A percentile compares a stretch with the other conserved stretches of the same genome.
Conservation (phyloP, 805 yeast species). For the Cyberlindnera petersonii region DNA sequence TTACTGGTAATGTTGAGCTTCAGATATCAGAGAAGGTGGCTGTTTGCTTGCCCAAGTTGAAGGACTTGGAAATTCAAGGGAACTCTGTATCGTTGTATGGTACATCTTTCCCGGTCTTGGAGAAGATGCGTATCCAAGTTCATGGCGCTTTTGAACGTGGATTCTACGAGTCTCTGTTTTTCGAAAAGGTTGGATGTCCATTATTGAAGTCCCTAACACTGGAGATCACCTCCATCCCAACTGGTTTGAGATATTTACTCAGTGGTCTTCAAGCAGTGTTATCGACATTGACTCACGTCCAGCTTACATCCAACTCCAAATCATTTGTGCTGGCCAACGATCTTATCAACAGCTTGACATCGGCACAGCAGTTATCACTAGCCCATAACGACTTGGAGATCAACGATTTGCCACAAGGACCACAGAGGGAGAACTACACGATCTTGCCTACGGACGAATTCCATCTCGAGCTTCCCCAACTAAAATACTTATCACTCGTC, state of each 20-base stretch:
- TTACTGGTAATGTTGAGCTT: constrained; percentile 13
- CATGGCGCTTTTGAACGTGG: constrained; percentile 21
- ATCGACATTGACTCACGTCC: neutral
- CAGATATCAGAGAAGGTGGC: constrained; percentile 1
- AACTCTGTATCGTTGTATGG: constrained; percentile 18
- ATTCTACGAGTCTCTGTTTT: constrained; percentile 13
- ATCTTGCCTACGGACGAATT: constrained; percentile 1
- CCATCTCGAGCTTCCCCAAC: constrained; percentile 3
- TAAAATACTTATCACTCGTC: constrained; percentile 5
- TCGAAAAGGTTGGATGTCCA: constrained; percentile 14
- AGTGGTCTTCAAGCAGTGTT: neutral
- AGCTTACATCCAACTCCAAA: constrained; percentile 9
- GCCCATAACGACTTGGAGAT: constrained; percentile 13
- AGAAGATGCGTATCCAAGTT: constrained; percentile 11
- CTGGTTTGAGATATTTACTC: constrained; percentile 8
- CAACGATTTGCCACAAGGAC: constrained; percentile 8
- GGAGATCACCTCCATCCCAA: constrained; percentile 13
- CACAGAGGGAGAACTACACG: constrained; percentile 5
- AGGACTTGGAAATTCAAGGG: constrained; percentile 17
- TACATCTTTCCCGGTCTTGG: constrained; percentile 13
- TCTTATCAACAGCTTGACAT: constrained; percentile 5
- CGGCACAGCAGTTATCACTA: neutral
- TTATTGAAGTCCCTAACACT: constrained; percentile 4
- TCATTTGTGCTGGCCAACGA: constrained; percentile 12
- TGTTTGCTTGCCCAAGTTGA: constrained; percentile 9